Base-by-base conservation (phyloP, 495 filamentous ascomycete genomes). In the Penicillium soppii region DNA sequence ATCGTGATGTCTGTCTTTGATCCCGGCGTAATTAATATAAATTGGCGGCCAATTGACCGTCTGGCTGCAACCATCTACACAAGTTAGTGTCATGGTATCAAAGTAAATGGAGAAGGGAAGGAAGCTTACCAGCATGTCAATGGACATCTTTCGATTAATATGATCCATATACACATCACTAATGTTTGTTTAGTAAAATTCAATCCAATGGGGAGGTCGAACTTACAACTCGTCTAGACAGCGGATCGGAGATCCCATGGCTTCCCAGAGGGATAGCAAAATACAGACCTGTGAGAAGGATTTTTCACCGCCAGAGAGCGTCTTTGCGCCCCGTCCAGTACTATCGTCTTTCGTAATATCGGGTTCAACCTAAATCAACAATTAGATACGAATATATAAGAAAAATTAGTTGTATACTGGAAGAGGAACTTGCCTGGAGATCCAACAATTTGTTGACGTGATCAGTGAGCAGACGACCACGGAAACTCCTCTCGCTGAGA, bases 91-190 rank as follows among this genome's bases (percentile, higher is more conserved):
- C 19, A 23, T 21, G 23, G 5, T 43, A 32, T 22, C 16, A 12
- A 17, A 27, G 20, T n/a, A 29, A 16, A 43, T 44, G 19, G 42
- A 21, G 19, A 22, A n/a, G 33, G 23, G 7, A 20, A 21, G 19
- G 8, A 7, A 1, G 73, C 84, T 71, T 74, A 91, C 90, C 60
- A 99, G 92, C 90, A 97, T 92, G 54, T 88, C 87, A 54, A 95
- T 95, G 58, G 89, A 92, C 59, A 95, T 88, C 45, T 89, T 91
- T 37, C 94, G 82, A 66, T 99, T 99, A 48, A 97, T 90, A 54
- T 84, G 88, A 60, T 99, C 94, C 94, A 99, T 99, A 73, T 95
- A 99, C 33, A 99, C 94, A 71, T 99, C 94, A 62, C 83, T 87
- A 43, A 16, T 3, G 22, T 51, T n/a, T n/a, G 5, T 50, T 72